These are phyloP conservation scores for Domatiomyces catenatus DNA, from an alignment of 2,329 filamentous ascomycete genomes.

Conservation along the genomic window DNA sequence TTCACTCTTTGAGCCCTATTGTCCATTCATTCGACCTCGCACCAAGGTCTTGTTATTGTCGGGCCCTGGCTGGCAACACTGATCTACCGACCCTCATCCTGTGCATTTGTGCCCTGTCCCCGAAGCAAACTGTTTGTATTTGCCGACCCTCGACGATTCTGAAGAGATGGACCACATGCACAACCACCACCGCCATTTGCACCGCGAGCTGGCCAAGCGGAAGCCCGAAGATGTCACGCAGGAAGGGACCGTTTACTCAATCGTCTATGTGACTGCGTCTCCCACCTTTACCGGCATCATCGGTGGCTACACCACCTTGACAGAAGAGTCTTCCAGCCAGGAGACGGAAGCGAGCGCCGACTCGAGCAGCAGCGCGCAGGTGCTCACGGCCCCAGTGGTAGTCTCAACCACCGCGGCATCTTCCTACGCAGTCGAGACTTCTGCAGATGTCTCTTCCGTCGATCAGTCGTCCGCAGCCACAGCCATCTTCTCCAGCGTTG, in stretches of 20 bases:
- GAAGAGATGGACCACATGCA: conserved; percentile 5
- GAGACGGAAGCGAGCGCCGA: conserved; percentile 2
- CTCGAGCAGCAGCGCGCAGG: neutral
- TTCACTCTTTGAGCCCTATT: conserved; percentile 1
- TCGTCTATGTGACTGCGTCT: conserved; percentile 38
- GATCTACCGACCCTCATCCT: neutral
- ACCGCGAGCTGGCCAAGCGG: conserved; percentile 12
- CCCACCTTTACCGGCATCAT: conserved; percentile 38
- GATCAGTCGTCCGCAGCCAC: conserved; percentile 7
- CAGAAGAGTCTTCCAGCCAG: conserved; percentile 1
- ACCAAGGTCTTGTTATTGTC: neutral
- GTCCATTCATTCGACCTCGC: neutral
- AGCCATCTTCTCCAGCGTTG: conserved; percentile 3
- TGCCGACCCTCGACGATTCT: neutral
- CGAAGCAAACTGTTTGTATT: neutral
- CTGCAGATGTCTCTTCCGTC: conserved; percentile 1
- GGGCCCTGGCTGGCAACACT: neutral
- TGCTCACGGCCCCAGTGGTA: neutral
- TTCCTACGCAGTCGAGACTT: conserved; percentile 1
- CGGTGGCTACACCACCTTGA: conserved; percentile 32
- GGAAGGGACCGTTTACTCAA: conserved; percentile 14
- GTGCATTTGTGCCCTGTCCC: neutral
- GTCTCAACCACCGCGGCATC: conserved; percentile 1
- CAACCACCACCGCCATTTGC: conserved; percentile 3
- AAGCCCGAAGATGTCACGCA: conserved; percentile 9